Evolutionary conservation across 106 monocot genomes (phyloP), one percentile per base, ranked within the genome.

Genomic region (Allium cepa): DNA sequence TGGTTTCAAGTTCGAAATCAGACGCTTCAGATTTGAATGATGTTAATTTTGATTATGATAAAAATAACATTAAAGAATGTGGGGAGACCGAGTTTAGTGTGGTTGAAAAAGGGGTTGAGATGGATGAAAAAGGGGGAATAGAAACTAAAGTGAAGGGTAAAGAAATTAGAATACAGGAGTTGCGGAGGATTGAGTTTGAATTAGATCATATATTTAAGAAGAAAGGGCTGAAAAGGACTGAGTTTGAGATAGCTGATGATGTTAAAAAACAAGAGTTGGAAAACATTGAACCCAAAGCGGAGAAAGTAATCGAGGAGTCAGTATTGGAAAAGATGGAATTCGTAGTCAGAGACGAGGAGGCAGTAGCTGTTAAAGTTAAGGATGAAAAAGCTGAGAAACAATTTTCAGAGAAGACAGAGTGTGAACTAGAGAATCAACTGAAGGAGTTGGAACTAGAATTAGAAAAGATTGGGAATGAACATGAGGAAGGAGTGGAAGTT

Each of bases 51-150:
- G 68, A 57, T 49, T 71, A 71, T 22, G 50, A 59, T 4, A 11
- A 69, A 5, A 67, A 80, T 12, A 14, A 27, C 68, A 77, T 56
- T 50, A 69, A 69, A 53, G 67, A 64, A 11, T 64, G 55, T 15
- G 17, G 17, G 63, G 74, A 69, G 0, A 57, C 64, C 8, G 82
- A 92, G 10, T 87, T 87, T 51, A 77, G 46, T 11, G 78, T 92
- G 28, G 67, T 87, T 50, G 89, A 97, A 61, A 78, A 82, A 11
- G 89, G 84, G 53, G 68, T 83, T 11, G 92, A 85, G 66, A 59
- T 82, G 56, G 22, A 61, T 0, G 18, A 57, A 11, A 57, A 83
- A 50, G 78, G 69, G 64, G 17, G 12, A 9, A 13, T 12, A 7
- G 16, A 14, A 17, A 36, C 1, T 36, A 36, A 36, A 36, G 36